phyloP scores from a whole-genome alignment of 345 rosid species.

The Pugionium dolabratum region DNA sequence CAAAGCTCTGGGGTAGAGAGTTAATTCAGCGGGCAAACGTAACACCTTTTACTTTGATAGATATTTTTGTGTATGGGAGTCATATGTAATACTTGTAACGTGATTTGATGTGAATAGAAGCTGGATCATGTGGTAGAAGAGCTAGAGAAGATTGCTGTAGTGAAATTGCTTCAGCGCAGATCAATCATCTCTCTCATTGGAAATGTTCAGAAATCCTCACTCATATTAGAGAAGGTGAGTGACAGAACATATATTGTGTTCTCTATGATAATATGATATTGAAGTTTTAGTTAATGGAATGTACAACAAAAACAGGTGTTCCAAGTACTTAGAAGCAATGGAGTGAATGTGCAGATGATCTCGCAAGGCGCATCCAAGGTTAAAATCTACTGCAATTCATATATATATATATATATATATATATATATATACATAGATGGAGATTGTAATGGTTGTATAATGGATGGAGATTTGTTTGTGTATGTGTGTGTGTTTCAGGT shows the following conservation, averaged over 20 bases:
- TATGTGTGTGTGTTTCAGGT: conserved; percentile 49
- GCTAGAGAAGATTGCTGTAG: conserved; percentile 88
- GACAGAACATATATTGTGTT: conserved; percentile 4
- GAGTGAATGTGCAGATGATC: conserved; percentile 94
- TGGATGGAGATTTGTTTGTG: conserved; percentile 4
- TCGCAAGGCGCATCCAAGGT: conserved; percentile 99
- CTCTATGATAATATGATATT: background rate
- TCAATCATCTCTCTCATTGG: conserved; percentile 92
- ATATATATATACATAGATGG: background rate
- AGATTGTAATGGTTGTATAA: conserved; percentile 2
- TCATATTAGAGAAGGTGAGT: conserved; percentile 85
- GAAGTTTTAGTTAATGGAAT: background rate
- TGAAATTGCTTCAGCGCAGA: conserved; percentile 75
- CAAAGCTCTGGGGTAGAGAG: conserved; percentile 91
- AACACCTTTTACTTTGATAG: conserved; percentile 2
- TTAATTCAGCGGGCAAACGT: conserved; percentile 78
- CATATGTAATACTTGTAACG: background rate
- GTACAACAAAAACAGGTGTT: conserved; percentile 54
- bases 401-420: background rate
- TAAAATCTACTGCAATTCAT: background rate
- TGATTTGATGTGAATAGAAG: conserved; percentile 53
- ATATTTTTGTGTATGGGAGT: background rate
- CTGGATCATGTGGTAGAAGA: conserved; percentile 94
- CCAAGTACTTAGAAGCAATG: conserved; percentile 69
- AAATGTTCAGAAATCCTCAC: conserved; percentile 80